A percentile compares a stretch with the other conserved stretches of the same genome.
Evolutionary conservation across 768 basidiomycete species (phyloP).

Genomic region (Ephemerocybe angulata): DNA sequence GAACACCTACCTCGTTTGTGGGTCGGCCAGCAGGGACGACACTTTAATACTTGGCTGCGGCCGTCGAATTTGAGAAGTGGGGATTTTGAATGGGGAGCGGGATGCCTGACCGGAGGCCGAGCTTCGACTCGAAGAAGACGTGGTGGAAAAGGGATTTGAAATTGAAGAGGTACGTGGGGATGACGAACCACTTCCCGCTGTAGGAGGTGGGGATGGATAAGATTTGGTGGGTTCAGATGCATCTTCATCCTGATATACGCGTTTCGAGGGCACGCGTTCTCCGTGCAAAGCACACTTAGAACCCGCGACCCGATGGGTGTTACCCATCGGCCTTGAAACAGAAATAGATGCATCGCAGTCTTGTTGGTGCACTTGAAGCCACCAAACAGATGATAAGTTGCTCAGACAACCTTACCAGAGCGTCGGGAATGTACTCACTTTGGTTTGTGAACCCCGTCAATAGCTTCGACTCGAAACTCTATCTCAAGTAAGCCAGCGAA

Average conservation of each 20-base stretch:
- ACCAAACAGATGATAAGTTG: not conserved
- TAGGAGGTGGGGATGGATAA: conserved; percentile 7
- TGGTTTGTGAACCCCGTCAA: not conserved
- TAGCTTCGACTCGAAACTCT: not conserved
- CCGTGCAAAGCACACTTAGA: not conserved
- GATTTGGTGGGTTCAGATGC: not conserved
- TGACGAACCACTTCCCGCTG: conserved; percentile 12
- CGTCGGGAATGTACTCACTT: not conserved
- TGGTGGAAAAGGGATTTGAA: conserved; percentile 8
- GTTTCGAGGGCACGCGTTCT: conserved; percentile 2
- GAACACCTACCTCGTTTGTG: conserved; percentile 46
- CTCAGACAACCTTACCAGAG: not conserved
- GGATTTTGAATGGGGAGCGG: conserved; percentile 19
- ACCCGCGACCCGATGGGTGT: not conserved
- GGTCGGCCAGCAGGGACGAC: conserved; percentile 54
- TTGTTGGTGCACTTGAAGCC: not conserved
- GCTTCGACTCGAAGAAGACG: conserved; percentile 5
- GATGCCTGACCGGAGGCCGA: conserved; percentile 12
- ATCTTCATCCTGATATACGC: conserved; percentile 8
- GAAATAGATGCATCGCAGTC: not conserved
- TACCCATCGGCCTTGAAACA: conserved; percentile 1
- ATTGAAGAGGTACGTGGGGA: conserved; percentile 7
- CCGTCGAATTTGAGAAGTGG: conserved; percentile 32
- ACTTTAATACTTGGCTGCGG: conserved; percentile 53
- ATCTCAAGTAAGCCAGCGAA: not conserved